Evolutionary conservation across 257 asterid species (phyloP).

Genomic region (Linderniella brevidens): DNA sequence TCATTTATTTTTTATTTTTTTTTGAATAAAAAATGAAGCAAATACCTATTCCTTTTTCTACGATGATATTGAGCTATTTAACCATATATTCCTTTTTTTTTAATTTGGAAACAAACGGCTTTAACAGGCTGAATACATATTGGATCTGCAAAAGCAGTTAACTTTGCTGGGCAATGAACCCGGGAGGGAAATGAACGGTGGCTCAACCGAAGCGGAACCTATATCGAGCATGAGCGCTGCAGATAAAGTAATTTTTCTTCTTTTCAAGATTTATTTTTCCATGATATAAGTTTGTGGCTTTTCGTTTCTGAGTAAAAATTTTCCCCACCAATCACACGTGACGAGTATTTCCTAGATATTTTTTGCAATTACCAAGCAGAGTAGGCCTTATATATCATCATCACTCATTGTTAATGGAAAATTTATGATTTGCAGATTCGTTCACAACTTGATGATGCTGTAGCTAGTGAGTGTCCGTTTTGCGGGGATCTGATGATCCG

Average conservation of each 20-base stretch:
- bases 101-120: too few species aligned
- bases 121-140: conserved; percentile 74
- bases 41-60: too few species aligned
- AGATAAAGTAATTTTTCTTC: conserved; percentile 37
- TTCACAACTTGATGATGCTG: conserved; percentile 78
- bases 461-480: conserved; percentile 88
- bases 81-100: too few species aligned
- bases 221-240: conserved; percentile 49
- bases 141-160: conserved; percentile 91
- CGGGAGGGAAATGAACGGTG: conserved; percentile 45
- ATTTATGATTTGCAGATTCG: conserved; percentile 45
- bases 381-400: too few species aligned
- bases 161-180: conserved; percentile 64
- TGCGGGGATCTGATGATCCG: conserved; percentile 90
- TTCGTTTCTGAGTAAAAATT: too few species aligned
- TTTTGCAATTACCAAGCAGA: too few species aligned
- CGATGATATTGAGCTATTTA: too few species aligned
- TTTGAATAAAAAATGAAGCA: not conserved
- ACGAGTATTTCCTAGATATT: too few species aligned
- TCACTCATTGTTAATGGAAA: too few species aligned
- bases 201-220: conserved; percentile 58
- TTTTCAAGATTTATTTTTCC: too few species aligned
- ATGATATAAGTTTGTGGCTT: too few species aligned
- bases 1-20: not conserved
- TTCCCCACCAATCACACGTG: too few species aligned